Percentiles rank a stretch among this genome's conserved stretches.
phyloP scores from a whole-genome alignment of 345 rosid genomes.

The Schrenkiella parvula region DNA sequence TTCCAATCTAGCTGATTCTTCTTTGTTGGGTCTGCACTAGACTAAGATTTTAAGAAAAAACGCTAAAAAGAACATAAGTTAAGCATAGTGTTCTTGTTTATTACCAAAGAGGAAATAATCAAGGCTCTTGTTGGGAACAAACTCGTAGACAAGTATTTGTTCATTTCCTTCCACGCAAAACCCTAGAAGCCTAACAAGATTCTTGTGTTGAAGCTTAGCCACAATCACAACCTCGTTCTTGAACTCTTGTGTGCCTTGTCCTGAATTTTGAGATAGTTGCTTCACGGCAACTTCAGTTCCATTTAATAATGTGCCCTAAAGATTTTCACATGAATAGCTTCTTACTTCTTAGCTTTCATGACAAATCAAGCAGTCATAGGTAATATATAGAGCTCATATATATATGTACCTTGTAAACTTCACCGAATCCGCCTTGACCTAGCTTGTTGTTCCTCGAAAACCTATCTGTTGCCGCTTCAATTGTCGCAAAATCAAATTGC shows the following conservation, averaged over 20 bases:
- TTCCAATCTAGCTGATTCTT: neutral
- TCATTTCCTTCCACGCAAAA: conserved; percentile 12
- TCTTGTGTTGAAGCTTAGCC: neutral
- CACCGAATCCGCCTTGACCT: conserved; percentile 20
- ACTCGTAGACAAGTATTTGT: conserved; percentile 36
- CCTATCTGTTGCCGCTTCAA: neutral
- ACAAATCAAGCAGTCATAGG: neutral
- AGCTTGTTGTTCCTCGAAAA: neutral
- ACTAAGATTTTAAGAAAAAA: neutral
- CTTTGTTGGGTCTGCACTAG: neutral
- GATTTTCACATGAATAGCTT: neutral
- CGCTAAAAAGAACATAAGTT: neutral
- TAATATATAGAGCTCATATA: neutral
- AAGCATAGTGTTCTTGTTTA: neutral
- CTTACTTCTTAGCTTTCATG: neutral
- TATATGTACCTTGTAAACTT: conserved; percentile 16
- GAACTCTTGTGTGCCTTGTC: conserved; percentile 10
- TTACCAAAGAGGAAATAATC: conserved; percentile 37
- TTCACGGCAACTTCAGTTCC: conserved; percentile 11
- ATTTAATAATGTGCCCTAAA: neutral
- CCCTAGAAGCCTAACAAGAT: neutral
- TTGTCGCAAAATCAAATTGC: neutral
- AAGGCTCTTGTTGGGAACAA: conserved; percentile 39
- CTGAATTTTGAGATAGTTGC: neutral
- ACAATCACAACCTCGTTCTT: neutral